Conservation (phyloP, 1,284 basidiomycete species). For the Salmacisia buchloeana region DNA sequence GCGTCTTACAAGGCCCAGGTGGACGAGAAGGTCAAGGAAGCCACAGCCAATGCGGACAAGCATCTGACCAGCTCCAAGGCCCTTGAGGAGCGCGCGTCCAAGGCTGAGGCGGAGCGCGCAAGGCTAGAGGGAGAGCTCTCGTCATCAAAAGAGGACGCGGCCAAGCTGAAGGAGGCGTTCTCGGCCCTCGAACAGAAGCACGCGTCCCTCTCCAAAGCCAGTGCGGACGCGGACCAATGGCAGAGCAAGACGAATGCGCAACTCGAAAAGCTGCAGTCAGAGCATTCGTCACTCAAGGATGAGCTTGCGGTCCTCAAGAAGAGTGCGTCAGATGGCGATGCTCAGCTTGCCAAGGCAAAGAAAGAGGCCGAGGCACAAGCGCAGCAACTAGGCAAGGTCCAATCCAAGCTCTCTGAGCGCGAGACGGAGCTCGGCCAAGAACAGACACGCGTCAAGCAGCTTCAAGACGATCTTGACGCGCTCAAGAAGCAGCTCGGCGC, state of each 20-base stretch:
- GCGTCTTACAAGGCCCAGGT: neutral
- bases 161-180: neutral
- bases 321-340: neutral
- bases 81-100: neutral
- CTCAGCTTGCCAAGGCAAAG: neutral
- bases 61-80: neutral
- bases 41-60: neutral
- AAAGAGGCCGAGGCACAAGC: neutral
- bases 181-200: neutral
- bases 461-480: slow-evolving; percentile 7
- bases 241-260: neutral
- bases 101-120: neutral
- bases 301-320: neutral
- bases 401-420: neutral
- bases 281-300: neutral
- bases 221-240: neutral
- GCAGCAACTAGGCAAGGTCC: neutral
- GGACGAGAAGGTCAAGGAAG: neutral
- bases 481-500: slow-evolving; percentile 3
- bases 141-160: neutral
- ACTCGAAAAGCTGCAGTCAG: neutral
- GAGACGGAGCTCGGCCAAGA: neutral
- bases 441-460: neutral
- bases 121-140: neutral
- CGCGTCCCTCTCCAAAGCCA: neutral